Conservation (phyloP, 148 eudicot genomes). For the Dysphania ambrosioides region DNA sequence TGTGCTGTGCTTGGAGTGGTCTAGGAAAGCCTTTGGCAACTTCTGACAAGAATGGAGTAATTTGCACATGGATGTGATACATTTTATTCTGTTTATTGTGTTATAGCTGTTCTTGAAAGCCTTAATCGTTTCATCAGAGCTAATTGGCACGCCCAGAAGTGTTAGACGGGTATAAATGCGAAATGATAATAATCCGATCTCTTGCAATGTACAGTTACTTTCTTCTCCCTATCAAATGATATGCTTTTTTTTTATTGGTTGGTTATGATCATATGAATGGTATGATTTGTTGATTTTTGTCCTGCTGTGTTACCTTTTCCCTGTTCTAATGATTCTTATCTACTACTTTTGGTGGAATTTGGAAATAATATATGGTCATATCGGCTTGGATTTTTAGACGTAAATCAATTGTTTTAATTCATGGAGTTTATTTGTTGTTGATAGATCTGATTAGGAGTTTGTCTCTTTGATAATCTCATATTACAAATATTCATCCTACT, state of each 20-base stretch:
- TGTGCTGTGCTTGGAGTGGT: slow-evolving; percentile 85
- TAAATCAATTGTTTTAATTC: too few species aligned
- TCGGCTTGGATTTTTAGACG: too few species aligned
- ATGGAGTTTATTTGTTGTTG: too few species aligned
- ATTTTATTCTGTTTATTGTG: neutral
- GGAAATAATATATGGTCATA: too few species aligned
- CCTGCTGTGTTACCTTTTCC: too few species aligned
- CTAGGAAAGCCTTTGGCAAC: slow-evolving; percentile 81
- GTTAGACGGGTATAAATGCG: slow-evolving; percentile 10
- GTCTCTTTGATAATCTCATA: too few species aligned
- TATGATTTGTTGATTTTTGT: too few species aligned
- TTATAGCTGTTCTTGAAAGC: neutral
- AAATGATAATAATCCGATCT: slow-evolving; percentile 1
- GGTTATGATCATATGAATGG: too few species aligned
- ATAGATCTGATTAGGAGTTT: too few species aligned
- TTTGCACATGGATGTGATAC: slow-evolving; percentile 72
- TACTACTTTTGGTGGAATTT: too few species aligned
- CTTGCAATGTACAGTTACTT: slow-evolving; percentile 25
- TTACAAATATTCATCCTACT: too few species aligned
- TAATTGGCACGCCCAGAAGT: neutral
- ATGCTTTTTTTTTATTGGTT: neutral
- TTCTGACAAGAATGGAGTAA: slow-evolving; percentile 70
- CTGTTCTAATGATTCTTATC: too few species aligned
- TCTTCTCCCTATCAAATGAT: neutral
- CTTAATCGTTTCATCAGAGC: neutral